Evolutionary conservation across 106 monocot genomes (phyloP).

Genomic region (Allium sativum): DNA sequence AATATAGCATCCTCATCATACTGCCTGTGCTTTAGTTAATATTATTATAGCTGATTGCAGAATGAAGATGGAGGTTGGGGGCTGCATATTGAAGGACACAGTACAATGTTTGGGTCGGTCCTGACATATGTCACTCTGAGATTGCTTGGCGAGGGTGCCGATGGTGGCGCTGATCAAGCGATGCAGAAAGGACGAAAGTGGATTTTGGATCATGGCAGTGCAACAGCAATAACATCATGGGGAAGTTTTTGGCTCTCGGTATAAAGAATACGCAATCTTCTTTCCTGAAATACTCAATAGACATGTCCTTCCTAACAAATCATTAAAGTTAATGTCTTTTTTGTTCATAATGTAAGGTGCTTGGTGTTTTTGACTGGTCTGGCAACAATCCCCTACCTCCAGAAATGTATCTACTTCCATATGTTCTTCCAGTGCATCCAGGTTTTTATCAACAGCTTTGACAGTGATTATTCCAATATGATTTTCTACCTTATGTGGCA

Average conservation of each 20-base stretch:
- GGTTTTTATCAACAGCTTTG: slow-evolving; percentile 19
- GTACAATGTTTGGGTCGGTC: slow-evolving; percentile 86
- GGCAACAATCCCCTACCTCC: slow-evolving; percentile 88
- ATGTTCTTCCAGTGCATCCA: slow-evolving; percentile 82
- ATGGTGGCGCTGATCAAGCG: slow-evolving; percentile 48
- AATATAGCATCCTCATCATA: too few species aligned
- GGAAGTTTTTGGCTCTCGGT: slow-evolving; percentile 92
- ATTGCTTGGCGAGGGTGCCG: slow-evolving; percentile 57
- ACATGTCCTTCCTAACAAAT: too few species aligned
- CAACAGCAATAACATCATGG: slow-evolving; percentile 68
- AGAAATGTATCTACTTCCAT: slow-evolving; percentile 81
- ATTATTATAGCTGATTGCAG: slow-evolving; percentile 19
- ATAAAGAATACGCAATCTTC: neutral
- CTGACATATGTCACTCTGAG: slow-evolving; percentile 64
- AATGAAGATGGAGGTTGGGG: slow-evolving; percentile 97
- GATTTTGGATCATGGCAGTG: slow-evolving; percentile 82
- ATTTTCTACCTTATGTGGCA: too few species aligned
- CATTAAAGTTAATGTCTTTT: too few species aligned
- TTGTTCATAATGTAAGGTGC: slow-evolving; percentile 37
- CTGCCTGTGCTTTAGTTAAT: too few species aligned
- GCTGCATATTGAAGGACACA: slow-evolving; percentile 72
- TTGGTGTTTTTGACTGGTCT: slow-evolving; percentile 93
- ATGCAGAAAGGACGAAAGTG: slow-evolving; percentile 67
- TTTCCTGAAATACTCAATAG: neutral
- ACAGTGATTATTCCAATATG: too few species aligned